Base-by-base conservation (phyloP, 371 early-diverging fungal species). In the Mortierella sp. region DNA sequence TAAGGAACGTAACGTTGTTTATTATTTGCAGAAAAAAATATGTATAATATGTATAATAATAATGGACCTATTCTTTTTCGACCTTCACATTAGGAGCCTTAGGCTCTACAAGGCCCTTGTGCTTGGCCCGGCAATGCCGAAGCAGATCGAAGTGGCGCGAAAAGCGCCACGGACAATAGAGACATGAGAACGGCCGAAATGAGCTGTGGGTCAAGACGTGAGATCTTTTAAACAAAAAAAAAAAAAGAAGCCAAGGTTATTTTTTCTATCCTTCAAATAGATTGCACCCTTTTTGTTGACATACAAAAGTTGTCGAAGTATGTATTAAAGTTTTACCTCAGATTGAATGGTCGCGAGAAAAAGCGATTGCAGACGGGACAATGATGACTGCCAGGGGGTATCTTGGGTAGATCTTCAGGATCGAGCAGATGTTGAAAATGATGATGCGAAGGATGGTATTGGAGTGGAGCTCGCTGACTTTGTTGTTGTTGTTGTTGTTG, bases 191-290 rank as follows among this genome's bases (percentile, higher is more conserved):
- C 1, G 93, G 93, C 42, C 86, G 83, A 60, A 81, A 80, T 42
- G 87, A 87, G 26, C 87, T 89, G 56, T 89, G 89, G 21, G 86
- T 85, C 59, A 84, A 79, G 61, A 81, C 76, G 58, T 89, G 89
- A 19, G 86, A 87, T 12, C 81, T 78, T n/a, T n/a, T 26, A 89
- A 34, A 34, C 37, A 34, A 34, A 34, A 34, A 34, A 34, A 7
- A 34, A 34, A 34, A 34, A 7, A 34, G 11, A 34, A 4, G 37
- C 4, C 11, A n/a, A n/a, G n/a, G n/a, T n/a, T n/a, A n/a, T n/a
- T n/a, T n/a, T n/a, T n/a, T n/a, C n/a, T n/a, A n/a, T n/a, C n/a
- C n/a, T n/a, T n/a, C n/a, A n/a, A n/a, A n/a, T n/a, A n/a, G n/a
- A n/a, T n/a, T n/a, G n/a, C n/a, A n/a, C n/a, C n/a, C n/a, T n/a